These are phyloP conservation scores for Entomophthora muscae DNA, from an alignment of 371 early-diverging fungal species.

Conservation along the genomic window DNA sequence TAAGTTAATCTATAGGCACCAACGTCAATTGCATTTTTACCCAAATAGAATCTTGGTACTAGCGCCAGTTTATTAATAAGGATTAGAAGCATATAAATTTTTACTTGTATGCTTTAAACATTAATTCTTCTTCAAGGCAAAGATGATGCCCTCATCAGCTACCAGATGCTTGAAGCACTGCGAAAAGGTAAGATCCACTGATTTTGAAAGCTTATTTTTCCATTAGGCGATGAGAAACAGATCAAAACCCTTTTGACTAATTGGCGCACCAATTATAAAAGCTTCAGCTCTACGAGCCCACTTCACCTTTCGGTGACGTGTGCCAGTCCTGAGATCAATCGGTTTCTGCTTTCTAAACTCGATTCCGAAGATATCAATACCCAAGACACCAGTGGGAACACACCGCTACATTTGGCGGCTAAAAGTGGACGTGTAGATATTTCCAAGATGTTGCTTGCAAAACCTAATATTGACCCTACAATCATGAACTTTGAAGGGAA, in stretches of 20 bases:
- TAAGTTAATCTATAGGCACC: too few species aligned
- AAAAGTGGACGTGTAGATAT: constrained; percentile 34
- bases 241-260: neutral
- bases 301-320: constrained; percentile 7
- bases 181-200: constrained; percentile 4
- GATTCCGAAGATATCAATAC: constrained; percentile 20
- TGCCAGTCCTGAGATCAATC: constrained; percentile 16
- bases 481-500: constrained; percentile 20
- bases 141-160: constrained; percentile 1
- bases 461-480: constrained; percentile 20
- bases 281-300: neutral
- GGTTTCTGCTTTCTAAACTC: constrained; percentile 14
- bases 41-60: too few species aligned
- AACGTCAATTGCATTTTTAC: too few species aligned
- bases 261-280: neutral
- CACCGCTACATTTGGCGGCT: constrained; percentile 38
- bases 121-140: neutral
- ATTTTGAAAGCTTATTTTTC: neutral
- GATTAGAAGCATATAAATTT: too few species aligned
- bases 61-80: too few species aligned
- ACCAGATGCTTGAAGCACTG: constrained; percentile 6
- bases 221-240: neutral
- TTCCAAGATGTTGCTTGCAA: constrained; percentile 23
- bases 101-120: too few species aligned
- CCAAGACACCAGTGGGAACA: constrained; percentile 31